A percentile compares a stretch with the other conserved stretches of the same genome.
phyloP scores from a whole-genome alignment of 306 rosid species.

The Cicer bijugum region DNA sequence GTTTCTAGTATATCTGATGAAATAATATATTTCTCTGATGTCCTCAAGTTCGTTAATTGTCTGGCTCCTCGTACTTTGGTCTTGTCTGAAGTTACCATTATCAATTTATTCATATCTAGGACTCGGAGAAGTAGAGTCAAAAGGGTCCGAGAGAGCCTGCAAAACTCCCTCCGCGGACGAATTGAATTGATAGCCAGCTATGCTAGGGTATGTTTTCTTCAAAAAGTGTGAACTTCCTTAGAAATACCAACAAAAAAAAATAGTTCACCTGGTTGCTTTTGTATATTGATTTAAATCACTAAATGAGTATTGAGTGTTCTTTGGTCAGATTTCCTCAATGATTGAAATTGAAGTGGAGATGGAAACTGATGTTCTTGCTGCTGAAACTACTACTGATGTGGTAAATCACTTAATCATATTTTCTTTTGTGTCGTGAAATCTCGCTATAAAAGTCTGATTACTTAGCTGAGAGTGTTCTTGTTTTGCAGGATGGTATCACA shows the following conservation, averaged over 20 bases:
- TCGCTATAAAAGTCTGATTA: conserved; percentile 28
- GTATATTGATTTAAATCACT: conserved; percentile 17
- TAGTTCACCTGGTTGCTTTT: conserved; percentile 24
- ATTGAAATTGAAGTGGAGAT: conserved; percentile 96
- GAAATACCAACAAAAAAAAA: neutral
- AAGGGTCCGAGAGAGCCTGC: conserved; percentile 83
- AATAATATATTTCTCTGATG: neutral
- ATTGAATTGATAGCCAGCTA: conserved; percentile 90
- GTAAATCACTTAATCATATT: conserved; percentile 49
- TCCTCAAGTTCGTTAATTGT: neutral
- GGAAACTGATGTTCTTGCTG: conserved; percentile 90
- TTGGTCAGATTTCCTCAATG: conserved; percentile 83
- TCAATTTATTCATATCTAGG: conserved; percentile 51
- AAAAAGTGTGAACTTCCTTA: conserved; percentile 25
- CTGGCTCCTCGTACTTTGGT: conserved; percentile 23
- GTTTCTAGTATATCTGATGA: conserved; percentile 24
- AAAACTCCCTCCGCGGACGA: conserved; percentile 74
- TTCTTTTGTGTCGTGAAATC: conserved; percentile 38
- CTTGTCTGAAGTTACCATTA: conserved; percentile 18
- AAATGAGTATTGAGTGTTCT: conserved; percentile 33
- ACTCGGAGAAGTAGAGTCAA: conserved; percentile 76
- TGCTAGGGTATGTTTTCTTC: conserved; percentile 69
- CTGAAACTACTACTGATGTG: conserved; percentile 81
- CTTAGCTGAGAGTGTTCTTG: conserved; percentile 28
- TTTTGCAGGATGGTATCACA: conserved; percentile 75